phyloP scores from a whole-genome alignment of 2,329 filamentous ascomycete genomes.

The Botryotinia narcissicola region DNA sequence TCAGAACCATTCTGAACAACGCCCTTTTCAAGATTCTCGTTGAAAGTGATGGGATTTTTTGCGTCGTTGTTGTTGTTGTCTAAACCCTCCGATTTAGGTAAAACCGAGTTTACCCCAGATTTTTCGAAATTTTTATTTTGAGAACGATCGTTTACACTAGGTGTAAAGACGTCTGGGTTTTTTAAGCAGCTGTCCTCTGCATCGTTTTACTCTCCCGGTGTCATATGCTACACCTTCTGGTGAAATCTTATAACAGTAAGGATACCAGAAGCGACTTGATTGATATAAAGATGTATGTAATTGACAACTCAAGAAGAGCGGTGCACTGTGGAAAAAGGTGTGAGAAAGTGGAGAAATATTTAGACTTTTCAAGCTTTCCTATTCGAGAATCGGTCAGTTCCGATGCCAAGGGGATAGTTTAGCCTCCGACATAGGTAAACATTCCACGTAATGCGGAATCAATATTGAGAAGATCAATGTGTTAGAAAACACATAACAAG shows the following conservation, averaged over 20 bases:
- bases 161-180: conserved; percentile 17
- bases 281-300: neutral
- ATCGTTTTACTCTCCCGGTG: conserved; percentile 11
- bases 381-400: neutral
- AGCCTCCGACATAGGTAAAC: neutral
- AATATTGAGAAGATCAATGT: neutral
- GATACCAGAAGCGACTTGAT: neutral
- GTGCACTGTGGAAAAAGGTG: neutral
- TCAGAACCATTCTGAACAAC: conserved; percentile 16
- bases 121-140: conserved; percentile 1
- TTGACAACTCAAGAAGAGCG: neutral
- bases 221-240: conserved; percentile 19
- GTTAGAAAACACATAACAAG: neutral
- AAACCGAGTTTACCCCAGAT: neutral
- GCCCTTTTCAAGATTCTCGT: conserved; percentile 22
- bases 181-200: conserved; percentile 23
- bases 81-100: neutral
- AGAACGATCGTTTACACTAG: conserved; percentile 1
- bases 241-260: conserved; percentile 1
- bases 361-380: conserved; percentile 5
- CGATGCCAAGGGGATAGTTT: neutral
- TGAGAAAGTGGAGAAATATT: neutral
- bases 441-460: neutral
- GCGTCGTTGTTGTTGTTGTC: neutral
- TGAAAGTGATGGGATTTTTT: neutral